Evolutionary conservation across 164 flowering plant genomes (phyloP).

Genomic region (Aristolochia fimbriata): DNA sequence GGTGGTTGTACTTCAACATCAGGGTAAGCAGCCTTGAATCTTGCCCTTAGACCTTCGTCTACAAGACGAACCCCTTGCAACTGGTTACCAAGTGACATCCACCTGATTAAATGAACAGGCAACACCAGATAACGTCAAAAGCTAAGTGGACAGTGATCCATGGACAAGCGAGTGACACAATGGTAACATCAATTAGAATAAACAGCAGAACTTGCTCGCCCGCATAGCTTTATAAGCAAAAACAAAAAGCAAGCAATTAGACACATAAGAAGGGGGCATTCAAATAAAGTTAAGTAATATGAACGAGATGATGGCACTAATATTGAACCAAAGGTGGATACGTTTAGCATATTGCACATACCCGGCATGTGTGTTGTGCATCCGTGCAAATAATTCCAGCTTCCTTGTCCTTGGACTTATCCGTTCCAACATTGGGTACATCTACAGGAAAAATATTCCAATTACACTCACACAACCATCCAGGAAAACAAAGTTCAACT

Average conservation of each 20-base stretch:
- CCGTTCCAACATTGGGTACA: conserved; percentile 98
- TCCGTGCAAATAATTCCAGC: conserved; percentile 94
- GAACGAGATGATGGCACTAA: too few species aligned
- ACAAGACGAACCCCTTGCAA: conserved; percentile 70
- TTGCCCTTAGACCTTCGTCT: conserved; percentile 87
- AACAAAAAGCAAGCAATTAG: too few species aligned
- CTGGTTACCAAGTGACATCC: conserved; percentile 98
- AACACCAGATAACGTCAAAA: not conserved
- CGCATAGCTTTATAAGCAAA: too few species aligned
- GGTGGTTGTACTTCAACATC: conserved; percentile 88
- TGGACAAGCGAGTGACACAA: too few species aligned
- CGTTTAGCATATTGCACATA: conserved; percentile 16
- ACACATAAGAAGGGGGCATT: too few species aligned
- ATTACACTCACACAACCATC: too few species aligned
- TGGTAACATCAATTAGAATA: too few species aligned
- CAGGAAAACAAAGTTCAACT: too few species aligned
- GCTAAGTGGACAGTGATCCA: too few species aligned
- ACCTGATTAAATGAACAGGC: conserved; percentile 27
- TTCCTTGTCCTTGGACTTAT: conserved; percentile 96
- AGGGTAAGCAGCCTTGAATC: conserved; percentile 97
- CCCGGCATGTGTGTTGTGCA: conserved; percentile 99
- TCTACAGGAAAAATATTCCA: conserved; percentile 32
- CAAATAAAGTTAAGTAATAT: too few species aligned
- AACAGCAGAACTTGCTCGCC: too few species aligned
- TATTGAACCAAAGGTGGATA: too few species aligned